Percentiles rank a stretch among this genome's conserved stretches.
phyloP scores from a whole-genome alignment of 495 filamentous ascomycete species.

The Aspergillus bridgeri region DNA sequence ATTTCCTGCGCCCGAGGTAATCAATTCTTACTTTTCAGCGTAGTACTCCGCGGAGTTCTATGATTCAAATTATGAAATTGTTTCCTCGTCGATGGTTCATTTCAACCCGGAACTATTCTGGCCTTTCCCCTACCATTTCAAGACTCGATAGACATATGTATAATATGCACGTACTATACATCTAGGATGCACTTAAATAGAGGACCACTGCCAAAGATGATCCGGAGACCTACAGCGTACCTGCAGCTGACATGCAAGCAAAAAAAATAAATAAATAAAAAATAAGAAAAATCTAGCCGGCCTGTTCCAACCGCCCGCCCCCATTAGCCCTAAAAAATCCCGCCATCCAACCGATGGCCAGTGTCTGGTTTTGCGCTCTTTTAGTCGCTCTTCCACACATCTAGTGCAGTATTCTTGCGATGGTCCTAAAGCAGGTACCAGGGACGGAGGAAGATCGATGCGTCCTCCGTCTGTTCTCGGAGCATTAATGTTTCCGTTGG shows the following conservation, averaged over 20 bases:
- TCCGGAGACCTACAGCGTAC: constrained; percentile 10
- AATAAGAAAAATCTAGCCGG: background rate
- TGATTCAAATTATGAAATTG: background rate
- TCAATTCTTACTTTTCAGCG: background rate
- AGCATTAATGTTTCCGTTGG: background rate
- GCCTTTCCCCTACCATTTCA: background rate
- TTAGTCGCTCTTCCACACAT: background rate
- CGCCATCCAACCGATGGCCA: background rate
- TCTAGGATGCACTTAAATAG: background rate
- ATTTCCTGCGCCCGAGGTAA: background rate
- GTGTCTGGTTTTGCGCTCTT: background rate
- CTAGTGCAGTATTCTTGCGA: background rate
- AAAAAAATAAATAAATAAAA: background rate
- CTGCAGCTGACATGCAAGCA: constrained; percentile 21
- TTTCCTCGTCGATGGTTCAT: background rate
- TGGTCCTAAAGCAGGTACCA: background rate
- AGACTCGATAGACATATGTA: background rate
- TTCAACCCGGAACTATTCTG: background rate
- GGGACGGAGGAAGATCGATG: background rate
- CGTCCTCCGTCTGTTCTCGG: background rate
- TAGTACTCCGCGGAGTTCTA: too few species aligned
- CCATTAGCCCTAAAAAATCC: background rate
- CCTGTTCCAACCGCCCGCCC: background rate
- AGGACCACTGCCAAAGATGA: background rate
- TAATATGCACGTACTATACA: background rate